These are phyloP conservation scores for Paecilomyces variotii DNA, from an alignment of 2,329 filamentous ascomycete genomes.

Conservation along the genomic window DNA sequence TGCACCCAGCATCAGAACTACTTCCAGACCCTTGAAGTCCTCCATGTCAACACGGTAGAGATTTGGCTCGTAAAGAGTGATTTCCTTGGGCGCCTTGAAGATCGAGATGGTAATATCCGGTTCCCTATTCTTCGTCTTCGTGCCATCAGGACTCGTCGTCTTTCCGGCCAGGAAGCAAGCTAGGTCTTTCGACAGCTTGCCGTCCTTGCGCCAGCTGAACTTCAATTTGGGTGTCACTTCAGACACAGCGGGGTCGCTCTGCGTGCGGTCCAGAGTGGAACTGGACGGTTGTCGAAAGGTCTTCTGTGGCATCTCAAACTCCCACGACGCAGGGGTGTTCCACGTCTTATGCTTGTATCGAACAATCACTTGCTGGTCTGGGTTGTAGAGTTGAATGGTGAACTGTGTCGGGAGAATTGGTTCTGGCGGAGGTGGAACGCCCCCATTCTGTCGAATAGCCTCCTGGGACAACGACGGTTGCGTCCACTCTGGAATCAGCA, in stretches of 20 bases:
- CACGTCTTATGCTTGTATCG: slow-evolving; percentile 63
- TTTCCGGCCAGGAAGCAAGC: slow-evolving; percentile 80
- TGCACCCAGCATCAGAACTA: slow-evolving; percentile 60
- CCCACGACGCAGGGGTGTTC: slow-evolving; percentile 74
- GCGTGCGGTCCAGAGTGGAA: slow-evolving; percentile 68
- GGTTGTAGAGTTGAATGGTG: slow-evolving; percentile 84
- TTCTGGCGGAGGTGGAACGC: slow-evolving; percentile 55
- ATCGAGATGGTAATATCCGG: slow-evolving; percentile 93
- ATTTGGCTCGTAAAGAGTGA: slow-evolving; percentile 92
- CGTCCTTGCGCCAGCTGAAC: slow-evolving; percentile 86
- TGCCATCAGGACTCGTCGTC: slow-evolving; percentile 52
- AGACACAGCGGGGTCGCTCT: slow-evolving; percentile 50
- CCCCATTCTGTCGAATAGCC: slow-evolving; percentile 64
- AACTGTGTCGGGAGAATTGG: slow-evolving; percentile 72
- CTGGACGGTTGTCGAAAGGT: slow-evolving; percentile 74
- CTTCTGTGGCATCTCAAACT: slow-evolving; percentile 83
- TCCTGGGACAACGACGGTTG: slow-evolving; percentile 75
- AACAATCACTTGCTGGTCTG: slow-evolving; percentile 71
- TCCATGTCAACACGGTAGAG: slow-evolving; percentile 84
- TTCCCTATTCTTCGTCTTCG: slow-evolving; percentile 72
- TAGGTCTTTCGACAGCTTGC: slow-evolving; percentile 77
- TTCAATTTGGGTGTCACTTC: slow-evolving; percentile 61
- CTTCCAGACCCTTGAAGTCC: slow-evolving; percentile 85
- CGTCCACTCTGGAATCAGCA: slow-evolving; percentile 77
- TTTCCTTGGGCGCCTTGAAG: slow-evolving; percentile 64